These are phyloP conservation scores for Teratosphaeriaceae sp. DNA, from an alignment of 2,329 filamentous ascomycete genomes.

Conservation along the genomic window DNA sequence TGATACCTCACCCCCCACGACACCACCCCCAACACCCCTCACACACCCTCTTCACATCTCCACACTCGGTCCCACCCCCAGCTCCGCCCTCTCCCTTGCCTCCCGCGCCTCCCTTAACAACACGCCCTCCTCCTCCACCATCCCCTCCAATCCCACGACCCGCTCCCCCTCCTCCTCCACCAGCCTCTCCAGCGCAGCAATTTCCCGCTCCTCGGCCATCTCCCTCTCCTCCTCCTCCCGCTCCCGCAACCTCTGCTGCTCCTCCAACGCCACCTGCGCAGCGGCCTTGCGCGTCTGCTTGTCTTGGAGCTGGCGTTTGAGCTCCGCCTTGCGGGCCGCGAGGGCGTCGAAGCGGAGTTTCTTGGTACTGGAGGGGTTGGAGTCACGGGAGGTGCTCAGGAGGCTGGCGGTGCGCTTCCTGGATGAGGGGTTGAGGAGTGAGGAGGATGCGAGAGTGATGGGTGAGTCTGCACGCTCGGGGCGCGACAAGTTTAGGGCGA, in stretches of 20 bases:
- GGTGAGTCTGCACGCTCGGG: background rate
- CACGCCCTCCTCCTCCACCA: conserved; percentile 17
- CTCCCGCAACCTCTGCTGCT: conserved; percentile 8
- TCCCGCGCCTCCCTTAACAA: conserved; percentile 2
- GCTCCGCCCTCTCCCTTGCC: conserved; percentile 3
- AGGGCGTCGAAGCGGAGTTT: conserved; percentile 1
- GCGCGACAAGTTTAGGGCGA: too few species aligned
- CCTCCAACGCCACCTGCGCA: conserved; percentile 6
- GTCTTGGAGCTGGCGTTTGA: conserved; percentile 5
- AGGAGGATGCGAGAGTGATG: background rate
- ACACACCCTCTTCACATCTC: background rate
- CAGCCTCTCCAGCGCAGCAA: background rate
- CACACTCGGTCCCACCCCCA: conserved; percentile 13
- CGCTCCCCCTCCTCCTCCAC: conserved; percentile 13
- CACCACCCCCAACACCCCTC: background rate
- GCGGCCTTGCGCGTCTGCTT: conserved; percentile 9
- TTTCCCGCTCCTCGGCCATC: conserved; percentile 2
- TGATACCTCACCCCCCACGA: background rate
- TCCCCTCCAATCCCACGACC: conserved; percentile 13
- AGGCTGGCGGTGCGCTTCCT: conserved; percentile 6
- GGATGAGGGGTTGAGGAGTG: background rate
- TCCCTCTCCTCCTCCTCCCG: conserved; percentile 5
- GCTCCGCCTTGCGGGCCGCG: conserved; percentile 3
- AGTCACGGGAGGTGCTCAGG: background rate
- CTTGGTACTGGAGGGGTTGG: conserved; percentile 5